These are phyloP conservation scores for Avena eriantha DNA, from an alignment of 176 grass and related monocot genomes.

Conservation along the genomic window DNA sequence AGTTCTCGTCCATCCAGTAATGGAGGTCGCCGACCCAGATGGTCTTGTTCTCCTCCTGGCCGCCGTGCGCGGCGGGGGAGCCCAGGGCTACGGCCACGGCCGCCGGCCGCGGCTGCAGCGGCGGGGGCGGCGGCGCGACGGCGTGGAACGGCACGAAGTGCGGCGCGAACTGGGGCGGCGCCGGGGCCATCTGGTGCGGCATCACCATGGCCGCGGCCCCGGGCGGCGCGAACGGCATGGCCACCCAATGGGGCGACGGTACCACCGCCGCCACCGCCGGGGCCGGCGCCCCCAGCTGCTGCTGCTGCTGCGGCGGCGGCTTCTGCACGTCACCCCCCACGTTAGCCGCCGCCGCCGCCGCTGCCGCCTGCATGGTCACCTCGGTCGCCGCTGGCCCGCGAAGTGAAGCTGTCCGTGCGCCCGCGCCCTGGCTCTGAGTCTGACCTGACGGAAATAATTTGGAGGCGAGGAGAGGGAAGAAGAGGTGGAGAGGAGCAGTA, in stretches of 20 bases:
- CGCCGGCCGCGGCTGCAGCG: constrained; percentile 6
- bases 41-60: constrained; percentile 93
- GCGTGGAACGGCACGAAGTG: constrained; percentile 85
- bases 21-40: constrained; percentile 99
- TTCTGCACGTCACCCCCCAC: constrained; percentile 54
- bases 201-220: constrained; percentile 75
- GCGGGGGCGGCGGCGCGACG: constrained; percentile 41
- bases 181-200: constrained; percentile 80
- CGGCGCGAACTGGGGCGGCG: constrained; percentile 76
- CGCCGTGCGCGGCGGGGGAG: constrained; percentile 46
- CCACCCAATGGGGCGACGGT: constrained; percentile 59
- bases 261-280: constrained; percentile 40
- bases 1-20: constrained; percentile 99
- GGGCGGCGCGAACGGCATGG: constrained; percentile 65
- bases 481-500: constrained; percentile 34
- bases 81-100: constrained; percentile 28
- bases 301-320: constrained; percentile 54
- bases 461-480: constrained; percentile 40
- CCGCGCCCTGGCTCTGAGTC: neutral
- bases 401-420: neutral
- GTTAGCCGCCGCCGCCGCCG: constrained; percentile 44
- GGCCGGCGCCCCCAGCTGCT: constrained; percentile 32
- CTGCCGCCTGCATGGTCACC: constrained; percentile 71
- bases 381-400: neutral
- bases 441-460: constrained; percentile 38